Percentiles rank a stretch among this genome's conserved stretches.
Conservation (phyloP, 805 yeast genomes). For the Myxozyma neglecta region DNA sequence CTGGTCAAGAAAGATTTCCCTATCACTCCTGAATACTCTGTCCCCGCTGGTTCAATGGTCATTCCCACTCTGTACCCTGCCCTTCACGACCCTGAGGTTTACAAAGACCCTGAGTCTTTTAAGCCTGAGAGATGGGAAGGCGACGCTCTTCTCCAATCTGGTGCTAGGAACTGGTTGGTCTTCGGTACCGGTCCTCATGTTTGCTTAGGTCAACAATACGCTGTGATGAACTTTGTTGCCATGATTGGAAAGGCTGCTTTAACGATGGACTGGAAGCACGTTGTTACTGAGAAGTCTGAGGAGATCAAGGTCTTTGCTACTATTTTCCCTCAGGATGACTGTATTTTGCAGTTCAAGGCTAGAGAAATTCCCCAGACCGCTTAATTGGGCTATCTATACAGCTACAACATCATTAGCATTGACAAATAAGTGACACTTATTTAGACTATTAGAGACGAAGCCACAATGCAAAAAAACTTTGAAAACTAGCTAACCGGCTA, state of each 20-base stretch:
- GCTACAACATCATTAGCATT: too few relatives aligned
- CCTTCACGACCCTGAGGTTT: constrained; percentile 95
- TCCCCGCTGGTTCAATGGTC: constrained; percentile 96
- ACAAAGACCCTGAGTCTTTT: constrained; percentile 89
- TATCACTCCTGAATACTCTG: constrained; percentile 76
- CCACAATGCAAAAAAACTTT: neutral
- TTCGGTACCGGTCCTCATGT: constrained; percentile 97
- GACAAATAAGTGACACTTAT: too few relatives aligned
- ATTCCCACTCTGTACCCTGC: constrained; percentile 96
- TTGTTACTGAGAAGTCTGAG: constrained; percentile 81
- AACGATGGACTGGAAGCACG: constrained; percentile 77
- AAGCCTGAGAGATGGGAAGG: constrained; percentile 92
- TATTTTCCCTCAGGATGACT: constrained; percentile 95
- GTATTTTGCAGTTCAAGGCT: constrained; percentile 65
- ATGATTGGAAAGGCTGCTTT: constrained; percentile 88
- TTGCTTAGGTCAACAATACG: constrained; percentile 93
- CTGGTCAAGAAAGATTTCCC: constrained; percentile 86
- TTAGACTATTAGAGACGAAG: neutral
- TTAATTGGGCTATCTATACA: neutral
- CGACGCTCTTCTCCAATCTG: constrained; percentile 68
- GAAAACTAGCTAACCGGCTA: neutral
- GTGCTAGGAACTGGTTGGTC: constrained; percentile 81
- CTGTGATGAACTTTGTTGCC: constrained; percentile 82
- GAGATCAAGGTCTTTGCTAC: constrained; percentile 96
- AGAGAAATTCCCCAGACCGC: constrained; percentile 19